phyloP scores from a whole-genome alignment of 2,329 filamentous ascomycete genomes.

The Fusarium sarcochroum region DNA sequence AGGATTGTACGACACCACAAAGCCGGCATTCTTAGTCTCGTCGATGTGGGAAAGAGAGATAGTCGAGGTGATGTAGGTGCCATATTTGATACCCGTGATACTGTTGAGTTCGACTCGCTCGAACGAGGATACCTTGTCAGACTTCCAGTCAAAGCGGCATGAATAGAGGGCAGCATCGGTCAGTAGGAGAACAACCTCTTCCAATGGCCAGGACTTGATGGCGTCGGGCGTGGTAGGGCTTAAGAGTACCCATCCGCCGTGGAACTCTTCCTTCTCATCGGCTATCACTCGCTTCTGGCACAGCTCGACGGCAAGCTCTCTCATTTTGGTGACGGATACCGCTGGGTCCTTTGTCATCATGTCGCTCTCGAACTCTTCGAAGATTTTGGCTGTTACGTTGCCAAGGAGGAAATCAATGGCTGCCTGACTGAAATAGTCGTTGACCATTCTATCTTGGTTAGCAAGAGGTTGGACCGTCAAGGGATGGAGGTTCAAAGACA shows the following conservation, averaged over 20 bases:
- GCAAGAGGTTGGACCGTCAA: background rate
- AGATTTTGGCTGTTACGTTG: constrained; percentile 86
- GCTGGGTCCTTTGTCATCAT: constrained; percentile 95
- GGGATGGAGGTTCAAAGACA: constrained; percentile 44
- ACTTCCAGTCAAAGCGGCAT: constrained; percentile 93
- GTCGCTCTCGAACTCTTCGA: constrained; percentile 93
- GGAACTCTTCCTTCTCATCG: constrained; percentile 85
- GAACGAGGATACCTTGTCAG: constrained; percentile 94
- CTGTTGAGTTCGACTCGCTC: constrained; percentile 86
- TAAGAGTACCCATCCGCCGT: constrained; percentile 90
- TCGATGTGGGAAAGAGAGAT: constrained; percentile 83
- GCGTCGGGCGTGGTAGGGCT: constrained; percentile 81
- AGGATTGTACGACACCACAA: constrained; percentile 83
- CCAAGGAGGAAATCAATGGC: constrained; percentile 95
- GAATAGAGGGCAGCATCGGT: constrained; percentile 89
- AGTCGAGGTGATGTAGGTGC: constrained; percentile 92
- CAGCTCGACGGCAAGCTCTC: constrained; percentile 90
- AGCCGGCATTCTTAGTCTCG: constrained; percentile 84
- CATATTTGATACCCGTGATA: constrained; percentile 79
- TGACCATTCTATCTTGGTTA: constrained; percentile 81
- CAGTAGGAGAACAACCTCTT: constrained; percentile 89
- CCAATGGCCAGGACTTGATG: constrained; percentile 79
- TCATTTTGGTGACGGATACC: constrained; percentile 85
- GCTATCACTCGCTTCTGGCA: constrained; percentile 89
- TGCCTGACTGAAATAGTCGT: constrained; percentile 96